Evolutionary conservation across 1,284 basidiomycete genomes (phyloP).

Genomic region (Phylloboletellus chloephorus): DNA sequence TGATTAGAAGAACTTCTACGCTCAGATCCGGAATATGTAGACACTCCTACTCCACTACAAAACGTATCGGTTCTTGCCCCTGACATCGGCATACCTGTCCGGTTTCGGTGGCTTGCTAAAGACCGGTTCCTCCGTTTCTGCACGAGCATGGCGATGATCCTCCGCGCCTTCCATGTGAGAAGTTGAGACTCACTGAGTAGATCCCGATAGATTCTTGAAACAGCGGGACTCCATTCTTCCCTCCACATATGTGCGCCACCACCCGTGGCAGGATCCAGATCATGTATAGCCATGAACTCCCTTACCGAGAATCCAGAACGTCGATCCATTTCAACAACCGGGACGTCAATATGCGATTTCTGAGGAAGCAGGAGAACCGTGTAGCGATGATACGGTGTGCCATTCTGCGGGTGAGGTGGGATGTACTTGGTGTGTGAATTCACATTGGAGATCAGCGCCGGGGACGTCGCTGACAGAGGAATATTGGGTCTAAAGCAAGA

Average conservation of each 20-base stretch:
- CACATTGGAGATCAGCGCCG: slow-evolving; percentile 37
- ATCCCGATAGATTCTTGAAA: slow-evolving; percentile 62
- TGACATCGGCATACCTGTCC: slow-evolving; percentile 54
- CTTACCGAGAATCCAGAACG: slow-evolving; percentile 63
- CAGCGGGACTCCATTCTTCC: slow-evolving; percentile 66
- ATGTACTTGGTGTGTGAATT: slow-evolving; percentile 65
- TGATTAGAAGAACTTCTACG: too few species aligned
- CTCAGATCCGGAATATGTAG: not conserved
- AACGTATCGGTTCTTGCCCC: slow-evolving; percentile 50
- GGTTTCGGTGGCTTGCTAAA: slow-evolving; percentile 60
- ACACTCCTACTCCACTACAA: slow-evolving; percentile 9
- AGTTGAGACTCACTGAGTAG: slow-evolving; percentile 54
- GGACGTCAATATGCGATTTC: slow-evolving; percentile 37
- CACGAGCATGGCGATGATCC: slow-evolving; percentile 7
- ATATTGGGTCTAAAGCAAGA: slow-evolving; percentile 64
- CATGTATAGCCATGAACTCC: slow-evolving; percentile 52
- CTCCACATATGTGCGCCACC: slow-evolving; percentile 85
- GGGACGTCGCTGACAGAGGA: slow-evolving; percentile 58
- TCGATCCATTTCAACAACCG: slow-evolving; percentile 33
- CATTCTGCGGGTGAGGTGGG: slow-evolving; percentile 83
- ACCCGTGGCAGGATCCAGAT: slow-evolving; percentile 47
- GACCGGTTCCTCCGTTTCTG: slow-evolving; percentile 59
- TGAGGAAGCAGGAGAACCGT: slow-evolving; percentile 76
- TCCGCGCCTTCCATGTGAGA: slow-evolving; percentile 7
- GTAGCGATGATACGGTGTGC: slow-evolving; percentile 85